These are phyloP conservation scores for Allium cepa DNA, from an alignment of 106 monocot genomes.

Conservation along the genomic window DNA sequence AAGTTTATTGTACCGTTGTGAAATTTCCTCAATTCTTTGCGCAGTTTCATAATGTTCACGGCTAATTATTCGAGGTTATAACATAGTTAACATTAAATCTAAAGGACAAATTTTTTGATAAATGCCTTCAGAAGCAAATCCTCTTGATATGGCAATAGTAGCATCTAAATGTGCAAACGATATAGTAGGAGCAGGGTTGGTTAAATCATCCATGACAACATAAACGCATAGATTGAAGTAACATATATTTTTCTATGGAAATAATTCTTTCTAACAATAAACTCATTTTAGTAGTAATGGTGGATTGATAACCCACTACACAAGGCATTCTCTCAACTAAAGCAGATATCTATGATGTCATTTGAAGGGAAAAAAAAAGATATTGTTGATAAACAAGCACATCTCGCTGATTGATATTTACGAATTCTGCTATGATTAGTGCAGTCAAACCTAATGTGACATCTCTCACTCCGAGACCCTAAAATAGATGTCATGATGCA, in stretches of 20 bases:
- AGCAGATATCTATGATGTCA: background rate
- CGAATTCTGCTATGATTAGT: background rate
- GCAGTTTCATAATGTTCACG: background rate
- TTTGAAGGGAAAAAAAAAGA: slow-evolving; percentile 5
- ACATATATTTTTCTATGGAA: background rate
- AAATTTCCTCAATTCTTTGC: too few species aligned
- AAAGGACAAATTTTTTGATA: background rate
- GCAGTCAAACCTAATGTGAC: background rate
- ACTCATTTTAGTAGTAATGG: background rate
- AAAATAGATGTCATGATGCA: too few species aligned
- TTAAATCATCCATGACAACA: slow-evolving; percentile 13
- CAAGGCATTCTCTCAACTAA: slow-evolving; percentile 1
- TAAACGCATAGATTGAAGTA: slow-evolving; percentile 9
- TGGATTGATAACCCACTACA: slow-evolving; percentile 1
- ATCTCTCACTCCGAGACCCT: too few species aligned
- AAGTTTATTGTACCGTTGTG: too few species aligned
- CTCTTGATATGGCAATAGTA: slow-evolving; percentile 14
- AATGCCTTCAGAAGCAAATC: slow-evolving; percentile 6
- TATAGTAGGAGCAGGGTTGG: slow-evolving; percentile 7
- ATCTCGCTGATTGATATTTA: background rate
- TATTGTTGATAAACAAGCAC: slow-evolving; percentile 8
- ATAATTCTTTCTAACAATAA: slow-evolving; percentile 6
- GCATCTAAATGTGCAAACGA: slow-evolving; percentile 16
- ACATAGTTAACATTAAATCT: background rate
- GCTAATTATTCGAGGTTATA: background rate